Evolutionary conservation across 2,329 filamentous ascomycete species (phyloP).

Genomic region (Bimuria novae-zelandiae): DNA sequence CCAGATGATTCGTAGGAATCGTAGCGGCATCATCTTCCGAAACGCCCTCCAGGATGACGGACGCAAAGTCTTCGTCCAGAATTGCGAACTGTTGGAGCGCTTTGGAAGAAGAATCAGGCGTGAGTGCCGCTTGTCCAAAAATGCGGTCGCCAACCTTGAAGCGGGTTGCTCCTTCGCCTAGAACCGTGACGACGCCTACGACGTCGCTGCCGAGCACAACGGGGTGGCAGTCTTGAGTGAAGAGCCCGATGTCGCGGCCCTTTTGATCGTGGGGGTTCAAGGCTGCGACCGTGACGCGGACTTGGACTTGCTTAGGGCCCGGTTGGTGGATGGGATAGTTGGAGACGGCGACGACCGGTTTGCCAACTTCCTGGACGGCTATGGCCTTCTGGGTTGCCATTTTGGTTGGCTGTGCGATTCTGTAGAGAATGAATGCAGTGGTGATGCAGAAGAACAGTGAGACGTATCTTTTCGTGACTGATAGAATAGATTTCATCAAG

Average conservation of each 20-base stretch:
- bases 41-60: conserved; percentile 41
- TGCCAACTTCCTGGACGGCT: no score
- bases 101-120: conserved; percentile 4
- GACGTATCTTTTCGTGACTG: no score
- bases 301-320: conserved; percentile 35
- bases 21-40: conserved; percentile 46
- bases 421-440: no score
- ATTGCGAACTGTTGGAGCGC: conserved; percentile 49
- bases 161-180: conserved; percentile 57
- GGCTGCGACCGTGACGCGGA: conserved; percentile 46
- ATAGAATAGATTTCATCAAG: no score
- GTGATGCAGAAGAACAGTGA: no score
- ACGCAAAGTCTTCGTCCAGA: conserved; percentile 32
- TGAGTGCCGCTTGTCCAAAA: conserved; percentile 47
- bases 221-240: conserved; percentile 40
- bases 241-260: conserved; percentile 43
- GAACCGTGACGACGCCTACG: conserved; percentile 52
- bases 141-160: conserved; percentile 64
- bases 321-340: conserved; percentile 8
- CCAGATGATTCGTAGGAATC: conserved; percentile 44
- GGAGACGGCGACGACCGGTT: no score
- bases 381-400: no score
- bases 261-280: conserved; percentile 49
- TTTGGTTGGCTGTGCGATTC: no score
- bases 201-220: conserved; percentile 50